phyloP scores from a whole-genome alignment of 1,284 basidiomycete species.

The Gymnopus androsaceus region DNA sequence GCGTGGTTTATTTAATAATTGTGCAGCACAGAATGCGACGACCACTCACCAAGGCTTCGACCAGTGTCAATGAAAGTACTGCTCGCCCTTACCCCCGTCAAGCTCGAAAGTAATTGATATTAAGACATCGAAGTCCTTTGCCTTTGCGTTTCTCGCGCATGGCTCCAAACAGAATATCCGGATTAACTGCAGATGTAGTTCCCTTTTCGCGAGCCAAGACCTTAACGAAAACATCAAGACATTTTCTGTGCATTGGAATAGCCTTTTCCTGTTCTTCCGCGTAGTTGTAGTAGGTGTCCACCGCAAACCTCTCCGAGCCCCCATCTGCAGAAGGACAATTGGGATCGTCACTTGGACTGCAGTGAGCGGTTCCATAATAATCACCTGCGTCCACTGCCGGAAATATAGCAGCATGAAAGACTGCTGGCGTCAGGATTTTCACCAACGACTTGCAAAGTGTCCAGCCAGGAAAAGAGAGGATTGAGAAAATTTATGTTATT shows the following conservation, averaged over 20 bases:
- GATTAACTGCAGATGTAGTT: not conserved
- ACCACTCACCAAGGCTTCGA: not conserved
- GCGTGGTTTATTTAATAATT: not conserved
- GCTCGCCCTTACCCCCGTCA: not conserved
- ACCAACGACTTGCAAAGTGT: not conserved
- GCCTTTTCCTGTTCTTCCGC: not conserved
- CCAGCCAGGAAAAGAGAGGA: not conserved
- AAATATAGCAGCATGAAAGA: not conserved
- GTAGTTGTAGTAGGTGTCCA: not conserved
- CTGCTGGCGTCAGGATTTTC: not conserved
- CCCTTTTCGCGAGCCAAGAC: not conserved
- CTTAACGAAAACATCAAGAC: not conserved
- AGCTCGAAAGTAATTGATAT: conserved; percentile 2
- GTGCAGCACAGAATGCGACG: not conserved
- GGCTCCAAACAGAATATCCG: not conserved
- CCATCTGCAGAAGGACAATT: not conserved
- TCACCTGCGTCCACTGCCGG: not conserved
- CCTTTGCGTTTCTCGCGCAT: not conserved
- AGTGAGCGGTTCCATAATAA: not conserved
- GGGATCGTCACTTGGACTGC: not conserved
- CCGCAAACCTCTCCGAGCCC: not conserved
- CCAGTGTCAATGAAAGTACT: not conserved
- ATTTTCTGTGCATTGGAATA: not conserved
- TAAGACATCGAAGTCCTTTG: not conserved
- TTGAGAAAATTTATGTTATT: not conserved